Evolutionary conservation across 2,329 filamentous ascomycete genomes (phyloP).

Genomic region (Chrysoporthe puriensis): DNA sequence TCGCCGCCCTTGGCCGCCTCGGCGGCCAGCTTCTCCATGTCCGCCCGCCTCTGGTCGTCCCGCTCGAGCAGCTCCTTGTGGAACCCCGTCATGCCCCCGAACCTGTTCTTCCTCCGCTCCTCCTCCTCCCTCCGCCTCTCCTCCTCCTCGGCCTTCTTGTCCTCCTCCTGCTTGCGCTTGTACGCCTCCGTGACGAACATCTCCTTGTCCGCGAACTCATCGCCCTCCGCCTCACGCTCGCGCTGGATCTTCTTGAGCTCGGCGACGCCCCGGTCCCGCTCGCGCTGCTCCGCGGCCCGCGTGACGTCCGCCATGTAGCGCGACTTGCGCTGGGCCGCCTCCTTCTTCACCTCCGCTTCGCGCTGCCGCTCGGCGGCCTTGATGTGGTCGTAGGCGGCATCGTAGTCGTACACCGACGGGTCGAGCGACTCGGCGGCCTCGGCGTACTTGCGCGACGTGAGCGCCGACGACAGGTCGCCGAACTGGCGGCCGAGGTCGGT

Average conservation of each 20-base stretch:
- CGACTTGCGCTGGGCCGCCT: conserved; percentile 64
- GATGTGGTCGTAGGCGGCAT: conserved; percentile 78
- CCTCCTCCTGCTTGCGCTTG: conserved; percentile 79
- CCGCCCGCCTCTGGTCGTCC: conserved; percentile 70
- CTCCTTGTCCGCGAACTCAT: conserved; percentile 81
- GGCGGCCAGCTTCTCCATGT: conserved; percentile 70
- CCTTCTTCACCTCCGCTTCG: conserved; percentile 52
- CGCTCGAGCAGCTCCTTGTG: conserved; percentile 75
- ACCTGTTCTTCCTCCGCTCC: conserved; percentile 65
- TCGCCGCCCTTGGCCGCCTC: conserved; percentile 51
- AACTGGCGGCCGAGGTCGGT: conserved; percentile 51
- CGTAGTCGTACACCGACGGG: conserved; percentile 82
- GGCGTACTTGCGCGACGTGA: conserved; percentile 65
- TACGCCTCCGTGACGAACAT: conserved; percentile 86
- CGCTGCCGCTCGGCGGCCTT: conserved; percentile 64
- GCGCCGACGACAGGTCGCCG: conserved; percentile 68
- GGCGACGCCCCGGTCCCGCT: conserved; percentile 76
- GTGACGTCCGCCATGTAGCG: conserved; percentile 80
- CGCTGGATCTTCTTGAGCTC: conserved; percentile 79
- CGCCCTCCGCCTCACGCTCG: conserved; percentile 79
- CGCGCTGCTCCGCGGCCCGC: conserved; percentile 73
- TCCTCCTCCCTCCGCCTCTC: conserved; percentile 68
- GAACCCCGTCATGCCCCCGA: conserved; percentile 76
- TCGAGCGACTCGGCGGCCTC: conserved; percentile 70
- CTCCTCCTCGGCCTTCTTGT: conserved; percentile 70